Conservation (phyloP, 179 eudicot species). For the Patellifolia procumbens region DNA sequence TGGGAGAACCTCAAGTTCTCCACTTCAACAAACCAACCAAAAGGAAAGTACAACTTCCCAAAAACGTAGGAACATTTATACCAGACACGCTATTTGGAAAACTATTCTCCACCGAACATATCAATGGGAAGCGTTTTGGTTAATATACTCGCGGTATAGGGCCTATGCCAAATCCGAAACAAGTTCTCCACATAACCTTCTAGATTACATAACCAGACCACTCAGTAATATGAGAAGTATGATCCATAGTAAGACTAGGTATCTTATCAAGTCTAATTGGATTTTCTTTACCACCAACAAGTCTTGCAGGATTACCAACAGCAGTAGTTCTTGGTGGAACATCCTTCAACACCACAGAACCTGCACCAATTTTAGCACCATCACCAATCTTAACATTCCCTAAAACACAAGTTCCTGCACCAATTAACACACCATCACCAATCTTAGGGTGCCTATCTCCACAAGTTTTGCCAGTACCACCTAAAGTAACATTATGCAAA, state of each 20-base stretch:
- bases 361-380: constrained; percentile 70
- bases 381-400: constrained; percentile 66
- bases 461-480: constrained; percentile 63
- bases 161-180: too few relatives aligned
- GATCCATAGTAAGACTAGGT: constrained; percentile 68
- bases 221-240: constrained; percentile 51
- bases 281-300: constrained; percentile 58
- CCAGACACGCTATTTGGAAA: too few relatives aligned
- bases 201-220: constrained; percentile 69
- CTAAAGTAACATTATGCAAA: constrained; percentile 68
- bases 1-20: constrained; percentile 24
- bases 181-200: not conserved
- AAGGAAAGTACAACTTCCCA: not conserved
- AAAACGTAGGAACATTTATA: not conserved
- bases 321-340: constrained; percentile 62
- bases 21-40: constrained; percentile 24
- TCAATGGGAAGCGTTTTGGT: too few relatives aligned
- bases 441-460: constrained; percentile 77
- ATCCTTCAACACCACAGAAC: constrained; percentile 66
- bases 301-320: constrained; percentile 79
- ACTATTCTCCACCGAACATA: too few relatives aligned
- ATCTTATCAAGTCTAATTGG: constrained; percentile 41
- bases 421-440: constrained; percentile 75
- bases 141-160: too few relatives aligned
- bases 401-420: constrained; percentile 71